phyloP scores from a whole-genome alignment of 345 rosid genomes.

The Cardamine chenopodiifolia region DNA sequence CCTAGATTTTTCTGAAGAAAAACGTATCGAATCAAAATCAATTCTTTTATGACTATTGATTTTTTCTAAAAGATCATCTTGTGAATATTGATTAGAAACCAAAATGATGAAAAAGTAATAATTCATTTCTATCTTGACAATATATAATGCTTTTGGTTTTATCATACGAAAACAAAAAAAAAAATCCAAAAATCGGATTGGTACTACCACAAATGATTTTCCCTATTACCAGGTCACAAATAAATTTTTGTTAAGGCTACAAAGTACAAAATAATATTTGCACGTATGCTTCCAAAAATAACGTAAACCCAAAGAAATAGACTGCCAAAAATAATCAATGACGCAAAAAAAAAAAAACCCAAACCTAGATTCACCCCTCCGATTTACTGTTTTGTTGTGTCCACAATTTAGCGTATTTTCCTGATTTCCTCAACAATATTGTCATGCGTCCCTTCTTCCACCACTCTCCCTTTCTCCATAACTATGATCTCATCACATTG shows the following conservation, averaged over 20 bases:
- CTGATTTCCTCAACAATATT: conserved; percentile 59
- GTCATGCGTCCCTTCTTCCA: conserved; percentile 89
- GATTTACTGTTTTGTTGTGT: conserved; percentile 70
- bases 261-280: neutral
- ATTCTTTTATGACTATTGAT: too few relatives aligned
- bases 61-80: neutral
- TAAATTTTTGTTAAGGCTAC: neutral
- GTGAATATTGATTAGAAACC: neutral
- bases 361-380: conserved; percentile 34
- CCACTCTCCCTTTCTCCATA: conserved; percentile 83
- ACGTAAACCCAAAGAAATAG: neutral
- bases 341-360: neutral
- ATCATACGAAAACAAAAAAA: too few relatives aligned
- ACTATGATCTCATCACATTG: conserved; percentile 98
- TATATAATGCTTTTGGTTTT: neutral
- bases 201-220: neutral
- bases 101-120: neutral
- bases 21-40: neutral
- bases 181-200: neutral
- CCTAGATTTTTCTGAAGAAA: too few relatives aligned
- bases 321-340: neutral
- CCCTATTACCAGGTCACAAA: neutral
- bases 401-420: conserved; percentile 91
- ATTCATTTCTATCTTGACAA: neutral
- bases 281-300: neutral